Base-by-base conservation (phyloP, 257 asterid genomes). In the Marsdenia floribunda region DNA sequence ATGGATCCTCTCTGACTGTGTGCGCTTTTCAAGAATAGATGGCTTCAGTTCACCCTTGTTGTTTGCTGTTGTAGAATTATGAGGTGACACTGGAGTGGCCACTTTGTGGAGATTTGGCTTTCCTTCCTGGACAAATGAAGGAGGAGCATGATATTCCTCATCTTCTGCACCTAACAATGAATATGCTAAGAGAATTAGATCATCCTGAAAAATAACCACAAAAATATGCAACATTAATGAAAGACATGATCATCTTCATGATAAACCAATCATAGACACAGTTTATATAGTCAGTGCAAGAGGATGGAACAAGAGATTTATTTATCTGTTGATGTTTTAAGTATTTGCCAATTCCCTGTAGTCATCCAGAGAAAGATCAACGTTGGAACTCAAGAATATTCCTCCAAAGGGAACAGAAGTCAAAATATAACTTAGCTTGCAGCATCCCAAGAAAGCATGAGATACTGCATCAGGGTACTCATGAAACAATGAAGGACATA, bases 151-250 rank as follows among this genome's bases (percentile, higher is more conserved):
- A 29, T 19, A 72, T 65, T 79, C 35, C 60, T 74, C 75, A 37
- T 78, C 78, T 53, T 64, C 91, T 81, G 89, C 71, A 38, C 57
- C 26, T 9, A 63, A 69, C 47, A n/a, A 52, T 42, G 21, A 65
- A 71, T 75, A 42, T 68, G 76, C 72, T 60, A 70, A 47, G 22
- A 74, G 47, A 46, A 24, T 24, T 24, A 65, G 57, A 33, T 67
- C 26, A 71, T 44, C 68, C 55, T 54, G 35, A 69, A 35, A 75
- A 10, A 3, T 59, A 12, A 16, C 19, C 26, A 9, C 37, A 24
- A 3, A 14, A 13, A 38, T 63, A 21, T 9, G 38, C 55, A 42
- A 19, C 40, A 47, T 2, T 0, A 63, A 29, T 6, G 2, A 19
- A 49, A 11, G 52, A 61, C 8, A 61, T 26, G 29, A 19, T 29